Percentiles rank a stretch among this genome's conserved stretches.
These are phyloP conservation scores for Kwoniella sp. DNA, from an alignment of 768 basidiomycete genomes.

Conservation along the genomic window DNA sequence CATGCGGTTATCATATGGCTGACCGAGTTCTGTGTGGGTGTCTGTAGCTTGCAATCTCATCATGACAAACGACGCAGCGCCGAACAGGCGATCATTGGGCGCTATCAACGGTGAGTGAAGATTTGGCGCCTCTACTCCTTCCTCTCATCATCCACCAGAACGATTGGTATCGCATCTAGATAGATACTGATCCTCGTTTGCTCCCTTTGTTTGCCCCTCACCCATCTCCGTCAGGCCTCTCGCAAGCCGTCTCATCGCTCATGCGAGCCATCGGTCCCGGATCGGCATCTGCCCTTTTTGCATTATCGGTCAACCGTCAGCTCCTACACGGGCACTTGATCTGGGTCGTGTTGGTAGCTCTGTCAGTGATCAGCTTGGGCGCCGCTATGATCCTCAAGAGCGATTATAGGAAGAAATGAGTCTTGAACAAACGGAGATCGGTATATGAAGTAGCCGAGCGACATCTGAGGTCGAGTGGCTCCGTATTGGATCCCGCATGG, in stretches of 20 bases:
- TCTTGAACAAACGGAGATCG: no score
- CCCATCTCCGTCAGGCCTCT: constrained; percentile 25
- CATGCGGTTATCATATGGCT: background rate
- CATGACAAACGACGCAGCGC: constrained; percentile 45
- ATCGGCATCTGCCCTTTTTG: constrained; percentile 38
- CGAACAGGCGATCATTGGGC: constrained; percentile 32
- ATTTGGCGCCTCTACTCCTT: background rate
- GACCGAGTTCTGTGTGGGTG: background rate
- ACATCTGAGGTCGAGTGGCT: no score
- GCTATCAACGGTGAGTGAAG: constrained; percentile 45
- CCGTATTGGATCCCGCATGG: no score
- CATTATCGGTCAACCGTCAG: constrained; percentile 41
- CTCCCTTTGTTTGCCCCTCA: no score
- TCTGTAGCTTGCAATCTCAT: constrained; percentile 43
- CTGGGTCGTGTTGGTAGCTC: constrained; percentile 29
- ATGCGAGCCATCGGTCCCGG: constrained; percentile 44
- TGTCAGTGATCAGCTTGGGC: constrained; percentile 18
- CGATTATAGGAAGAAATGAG: constrained; percentile 23
- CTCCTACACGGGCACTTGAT: constrained; percentile 39
- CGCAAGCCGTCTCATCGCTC: constrained; percentile 41
- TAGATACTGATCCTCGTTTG: no score
- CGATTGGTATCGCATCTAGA: background rate
- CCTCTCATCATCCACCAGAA: no score
- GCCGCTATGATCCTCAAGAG: constrained; percentile 23
- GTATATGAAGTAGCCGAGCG: no score